Evolutionary conservation across 192 early-diverging fungal species (phyloP), one percentile per base, ranked within the genome.

Genomic region (Diversispora eburnea): DNA sequence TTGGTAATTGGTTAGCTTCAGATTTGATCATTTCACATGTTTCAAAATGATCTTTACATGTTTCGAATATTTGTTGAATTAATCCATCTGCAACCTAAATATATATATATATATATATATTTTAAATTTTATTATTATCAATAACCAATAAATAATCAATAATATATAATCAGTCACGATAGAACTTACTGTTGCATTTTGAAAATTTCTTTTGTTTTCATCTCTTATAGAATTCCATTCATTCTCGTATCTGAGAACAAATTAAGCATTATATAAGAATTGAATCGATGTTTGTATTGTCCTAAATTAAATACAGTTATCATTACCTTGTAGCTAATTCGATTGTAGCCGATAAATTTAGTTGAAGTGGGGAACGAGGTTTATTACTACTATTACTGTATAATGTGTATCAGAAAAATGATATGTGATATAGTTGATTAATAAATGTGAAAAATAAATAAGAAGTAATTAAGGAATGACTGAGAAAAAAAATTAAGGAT

Each of bases 31-130:
- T 19, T 41, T 73, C 60, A 41, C 72, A 73, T 51, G 58, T 51
- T 54, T 73, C 47, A 64, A n/a, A 63, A 73, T 63, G 72, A 19
- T 41, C 47, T 20, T 73, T 60, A 63, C 72, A 73, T 43, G n/a
- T 64, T 19, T 49, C 52, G 5, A 73, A 19, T 19, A 63, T 52
- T 20, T 52, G 45, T 22, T 22, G 45, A 22, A 73, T 43, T n/a
- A 63, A 22, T 42, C 54, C 59, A 64, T 73, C 72, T 9, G 39
- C 60, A 33, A 73, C 15, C 72, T 73, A 63, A 54, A 62, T n/a
- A n/a, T n/a, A n/a, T n/a, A n/a, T n/a, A n/a, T n/a, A n/a, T n/a
- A n/a, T n/a, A n/a, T n/a, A n/a, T n/a, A n/a, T n/a, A n/a, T n/a
- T n/a, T n/a, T n/a, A n/a, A n/a, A n/a, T n/a, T n/a, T 33, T 33